A percentile compares a stretch with the other conserved stretches of the same genome.
These are phyloP conservation scores for Sporobolomyces pararoseus DNA, from an alignment of 768 basidiomycete species.

Conservation along the genomic window DNA sequence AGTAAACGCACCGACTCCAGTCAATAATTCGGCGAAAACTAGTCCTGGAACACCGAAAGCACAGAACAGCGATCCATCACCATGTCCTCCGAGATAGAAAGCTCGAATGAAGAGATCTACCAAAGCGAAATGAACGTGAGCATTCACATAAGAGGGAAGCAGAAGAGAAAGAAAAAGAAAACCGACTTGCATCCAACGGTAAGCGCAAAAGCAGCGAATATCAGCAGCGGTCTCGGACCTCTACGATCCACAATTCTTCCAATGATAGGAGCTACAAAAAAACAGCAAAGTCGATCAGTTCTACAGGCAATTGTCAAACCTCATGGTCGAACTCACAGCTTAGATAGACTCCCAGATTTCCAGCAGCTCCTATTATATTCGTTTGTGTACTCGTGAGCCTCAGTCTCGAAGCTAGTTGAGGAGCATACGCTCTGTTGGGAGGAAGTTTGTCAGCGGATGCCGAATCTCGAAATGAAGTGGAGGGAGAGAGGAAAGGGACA, in stretches of 20 bases:
- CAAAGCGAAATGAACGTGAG: neutral
- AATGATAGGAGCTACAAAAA: conserved; percentile 16
- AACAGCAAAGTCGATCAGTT: neutral
- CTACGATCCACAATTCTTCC: conserved; percentile 31
- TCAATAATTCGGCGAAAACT: conserved; percentile 5
- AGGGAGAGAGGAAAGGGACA: neutral
- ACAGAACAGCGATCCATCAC: neutral
- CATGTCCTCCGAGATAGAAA: conserved; percentile 18
- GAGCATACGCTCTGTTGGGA: conserved; percentile 29
- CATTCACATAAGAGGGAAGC: neutral
- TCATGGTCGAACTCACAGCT: conserved; percentile 7
- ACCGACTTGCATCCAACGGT: conserved; percentile 20
- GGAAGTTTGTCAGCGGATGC: neutral
- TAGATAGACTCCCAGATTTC: conserved; percentile 39
- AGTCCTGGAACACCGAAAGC: conserved; percentile 12
- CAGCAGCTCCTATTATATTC: conserved; percentile 25
- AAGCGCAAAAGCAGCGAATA: conserved; percentile 23
- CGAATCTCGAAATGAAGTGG: neutral
- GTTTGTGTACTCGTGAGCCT: conserved; percentile 16
- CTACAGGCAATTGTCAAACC: neutral
- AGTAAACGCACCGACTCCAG: conserved; percentile 19
- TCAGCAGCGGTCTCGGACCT: conserved; percentile 17
- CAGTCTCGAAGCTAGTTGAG: conserved; percentile 22
- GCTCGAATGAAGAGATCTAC: conserved; percentile 24
- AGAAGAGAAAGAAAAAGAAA: too few species aligned